phyloP scores from a whole-genome alignment of 2,329 filamentous ascomycete genomes.

The Dactylella cylindrospora region DNA sequence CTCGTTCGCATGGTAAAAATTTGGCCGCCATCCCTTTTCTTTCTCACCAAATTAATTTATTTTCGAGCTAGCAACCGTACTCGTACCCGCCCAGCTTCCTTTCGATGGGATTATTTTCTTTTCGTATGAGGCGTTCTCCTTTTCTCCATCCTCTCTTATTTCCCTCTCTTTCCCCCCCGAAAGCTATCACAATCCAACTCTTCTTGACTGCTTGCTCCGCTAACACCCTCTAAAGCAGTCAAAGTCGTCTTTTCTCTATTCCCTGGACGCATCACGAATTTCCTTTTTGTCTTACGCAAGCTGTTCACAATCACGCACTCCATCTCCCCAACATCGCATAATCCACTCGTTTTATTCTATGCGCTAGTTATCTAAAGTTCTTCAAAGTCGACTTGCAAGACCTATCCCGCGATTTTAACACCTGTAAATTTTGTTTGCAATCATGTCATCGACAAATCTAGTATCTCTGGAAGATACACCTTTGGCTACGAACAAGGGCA shows the following conservation, averaged over 20 bases:
- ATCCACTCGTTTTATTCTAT: constrained; percentile 13
- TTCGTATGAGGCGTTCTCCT: constrained; percentile 23
- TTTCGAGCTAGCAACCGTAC: constrained; percentile 12
- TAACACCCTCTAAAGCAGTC: constrained; percentile 14
- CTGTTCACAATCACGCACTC: constrained; percentile 8
- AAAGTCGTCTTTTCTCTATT: constrained; percentile 8
- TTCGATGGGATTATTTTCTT: constrained; percentile 13
- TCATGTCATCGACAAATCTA: constrained; percentile 37
- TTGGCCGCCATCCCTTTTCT: constrained; percentile 38
- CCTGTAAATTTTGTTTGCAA: constrained; percentile 8
- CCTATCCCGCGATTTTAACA: constrained; percentile 3
- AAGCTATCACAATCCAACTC: constrained; percentile 10
- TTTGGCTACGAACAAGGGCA: constrained; percentile 8
- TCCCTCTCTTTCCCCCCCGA: constrained; percentile 1
- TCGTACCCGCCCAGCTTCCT: constrained; percentile 8
- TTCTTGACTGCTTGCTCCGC: constrained; percentile 8
- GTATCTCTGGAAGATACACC: constrained; percentile 44
- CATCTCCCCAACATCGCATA: constrained; percentile 6
- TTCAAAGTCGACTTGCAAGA: background rate
- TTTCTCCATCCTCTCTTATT: constrained; percentile 26
- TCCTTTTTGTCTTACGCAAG: constrained; percentile 39
- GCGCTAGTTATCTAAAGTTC: background rate
- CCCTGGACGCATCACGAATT: constrained; percentile 41
- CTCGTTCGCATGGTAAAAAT: constrained; percentile 41
- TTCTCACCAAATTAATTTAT: too few relatives aligned